Evolutionary conservation across 2,329 filamentous ascomycete genomes (phyloP).

Genomic region (Celoporthe dispersa): DNA sequence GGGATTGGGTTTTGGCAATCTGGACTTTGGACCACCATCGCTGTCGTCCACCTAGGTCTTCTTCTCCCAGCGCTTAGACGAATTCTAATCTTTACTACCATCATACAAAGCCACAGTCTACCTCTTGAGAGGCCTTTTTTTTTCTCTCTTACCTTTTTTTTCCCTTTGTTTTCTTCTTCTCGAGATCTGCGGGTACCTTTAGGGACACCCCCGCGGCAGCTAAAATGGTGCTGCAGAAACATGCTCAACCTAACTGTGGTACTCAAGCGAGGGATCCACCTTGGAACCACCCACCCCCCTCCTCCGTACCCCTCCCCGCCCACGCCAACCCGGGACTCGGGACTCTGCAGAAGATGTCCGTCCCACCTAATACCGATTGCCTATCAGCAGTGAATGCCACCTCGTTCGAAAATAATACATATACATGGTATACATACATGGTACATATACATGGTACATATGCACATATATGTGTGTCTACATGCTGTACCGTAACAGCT

Average conservation of each 20-base stretch:
- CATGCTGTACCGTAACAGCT: too few relatives aligned
- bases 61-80: background rate
- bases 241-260: slow-evolving; percentile 17
- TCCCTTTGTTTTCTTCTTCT: too few relatives aligned
- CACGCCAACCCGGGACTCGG: background rate
- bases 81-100: background rate
- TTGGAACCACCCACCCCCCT: background rate
- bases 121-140: too few relatives aligned
- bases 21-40: background rate
- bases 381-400: too few relatives aligned
- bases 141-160: too few relatives aligned
- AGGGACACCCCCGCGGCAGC: slow-evolving; percentile 31
- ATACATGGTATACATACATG: too few relatives aligned
- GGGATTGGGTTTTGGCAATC: background rate
- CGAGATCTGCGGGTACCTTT: slow-evolving; percentile 11
- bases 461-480: too few relatives aligned
- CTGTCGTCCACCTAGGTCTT: background rate
- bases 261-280: background rate
- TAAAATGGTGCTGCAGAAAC: slow-evolving; percentile 20
- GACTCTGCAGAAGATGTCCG: too few relatives aligned
- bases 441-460: too few relatives aligned
- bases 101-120: background rate
- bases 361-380: too few relatives aligned
- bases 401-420: too few relatives aligned
- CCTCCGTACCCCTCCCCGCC: background rate